Percentiles rank a stretch among this genome's conserved stretches.
These are phyloP conservation scores for Turnera subulata DNA, from an alignment of 345 rosid genomes.

Conservation along the genomic window DNA sequence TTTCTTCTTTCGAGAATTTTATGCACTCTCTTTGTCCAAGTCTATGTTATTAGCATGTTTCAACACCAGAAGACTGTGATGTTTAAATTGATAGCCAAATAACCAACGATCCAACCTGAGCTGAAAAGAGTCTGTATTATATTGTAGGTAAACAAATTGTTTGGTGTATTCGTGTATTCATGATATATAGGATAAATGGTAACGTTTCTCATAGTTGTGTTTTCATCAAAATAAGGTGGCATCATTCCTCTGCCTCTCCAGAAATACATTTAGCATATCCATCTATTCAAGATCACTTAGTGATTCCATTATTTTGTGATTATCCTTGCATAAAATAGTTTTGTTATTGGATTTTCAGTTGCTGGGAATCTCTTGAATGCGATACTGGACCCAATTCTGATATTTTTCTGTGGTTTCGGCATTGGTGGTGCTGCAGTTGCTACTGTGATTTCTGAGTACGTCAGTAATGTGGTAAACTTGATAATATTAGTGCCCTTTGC, in stretches of 20 bases:
- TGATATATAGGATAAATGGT: neutral
- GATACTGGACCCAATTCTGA: conserved; percentile 68
- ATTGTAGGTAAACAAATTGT: neutral
- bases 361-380: conserved; percentile 78
- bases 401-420: conserved; percentile 67
- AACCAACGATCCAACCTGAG: no score
- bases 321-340: conserved; percentile 6
- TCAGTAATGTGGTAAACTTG: conserved; percentile 63
- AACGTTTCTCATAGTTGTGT: neutral
- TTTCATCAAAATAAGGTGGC: neutral
- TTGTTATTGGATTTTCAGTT: conserved; percentile 44
- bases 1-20: neutral
- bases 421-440: conserved; percentile 84
- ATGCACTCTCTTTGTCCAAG: no score
- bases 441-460: conserved; percentile 97
- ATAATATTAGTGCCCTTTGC: conserved; percentile 17
- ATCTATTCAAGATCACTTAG: neutral
- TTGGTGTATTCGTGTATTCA: neutral
- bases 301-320: conserved; percentile 4
- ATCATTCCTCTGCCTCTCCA: neutral
- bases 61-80: neutral
- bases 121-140: no score
- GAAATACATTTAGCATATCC: neutral
- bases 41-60: neutral
- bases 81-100: neutral